These are phyloP conservation scores for Trichoderma guizhouense DNA, from an alignment of 2,329 filamentous ascomycete species.

Conservation along the genomic window DNA sequence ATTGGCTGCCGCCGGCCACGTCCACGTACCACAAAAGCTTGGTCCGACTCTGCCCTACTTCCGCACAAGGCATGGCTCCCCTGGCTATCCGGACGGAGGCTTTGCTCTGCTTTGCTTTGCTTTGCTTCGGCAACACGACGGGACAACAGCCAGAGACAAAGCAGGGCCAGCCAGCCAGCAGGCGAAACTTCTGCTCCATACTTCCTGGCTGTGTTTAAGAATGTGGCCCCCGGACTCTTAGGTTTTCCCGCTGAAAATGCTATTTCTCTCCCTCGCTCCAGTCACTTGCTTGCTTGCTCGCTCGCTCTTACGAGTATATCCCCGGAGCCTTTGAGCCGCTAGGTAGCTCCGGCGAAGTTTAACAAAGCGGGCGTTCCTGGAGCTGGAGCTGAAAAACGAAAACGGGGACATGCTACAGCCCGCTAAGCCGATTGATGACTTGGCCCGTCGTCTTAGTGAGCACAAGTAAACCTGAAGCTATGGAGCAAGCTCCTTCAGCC, in stretches of 20 bases:
- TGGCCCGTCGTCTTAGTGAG: background rate
- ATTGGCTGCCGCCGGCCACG: background rate
- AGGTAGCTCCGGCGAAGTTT: slow-evolving; percentile 9
- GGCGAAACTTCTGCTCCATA: background rate
- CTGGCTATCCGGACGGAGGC: background rate
- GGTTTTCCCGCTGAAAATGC: background rate
- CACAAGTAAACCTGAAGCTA: background rate
- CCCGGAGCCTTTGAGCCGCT: slow-evolving; percentile 9
- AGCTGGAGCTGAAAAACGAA: slow-evolving; percentile 10
- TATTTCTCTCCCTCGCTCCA: background rate
- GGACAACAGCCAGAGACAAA: background rate
- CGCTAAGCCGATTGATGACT: background rate
- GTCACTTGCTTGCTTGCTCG: background rate
- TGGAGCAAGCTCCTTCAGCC: background rate
- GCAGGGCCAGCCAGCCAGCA: background rate
- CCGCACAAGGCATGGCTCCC: background rate
- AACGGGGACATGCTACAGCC: background rate
- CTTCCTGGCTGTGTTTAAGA: background rate
- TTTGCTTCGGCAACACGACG: background rate
- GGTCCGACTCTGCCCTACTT: background rate
- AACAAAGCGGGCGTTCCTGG: slow-evolving; percentile 9
- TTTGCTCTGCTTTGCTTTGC: background rate
- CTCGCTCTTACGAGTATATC: background rate
- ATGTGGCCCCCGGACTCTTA: background rate
- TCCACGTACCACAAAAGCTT: slow-evolving; percentile 3